These are phyloP conservation scores for Dovyalis caffra DNA, from an alignment of 345 rosid species.

Conservation along the genomic window DNA sequence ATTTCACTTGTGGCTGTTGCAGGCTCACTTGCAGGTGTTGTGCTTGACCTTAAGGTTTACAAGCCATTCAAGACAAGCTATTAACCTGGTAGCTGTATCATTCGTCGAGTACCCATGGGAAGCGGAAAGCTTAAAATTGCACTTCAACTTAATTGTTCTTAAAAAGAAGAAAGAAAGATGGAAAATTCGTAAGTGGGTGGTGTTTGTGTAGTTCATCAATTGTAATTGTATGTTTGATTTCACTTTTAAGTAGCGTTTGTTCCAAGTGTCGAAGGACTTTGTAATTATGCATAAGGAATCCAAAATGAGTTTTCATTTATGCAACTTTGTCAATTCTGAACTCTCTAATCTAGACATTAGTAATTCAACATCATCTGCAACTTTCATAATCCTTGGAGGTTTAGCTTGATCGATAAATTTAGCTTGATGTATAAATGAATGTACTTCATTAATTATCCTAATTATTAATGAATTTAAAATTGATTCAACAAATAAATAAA, in stretches of 20 bases:
- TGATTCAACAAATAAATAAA: no score
- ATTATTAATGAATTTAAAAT: no score
- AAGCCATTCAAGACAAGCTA: constrained; percentile 1
- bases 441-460: no score
- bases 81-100: not conserved
- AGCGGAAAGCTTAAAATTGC: not conserved
- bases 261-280: not conserved
- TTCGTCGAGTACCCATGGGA: not conserved
- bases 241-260: not conserved
- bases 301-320: not conserved
- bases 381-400: not conserved
- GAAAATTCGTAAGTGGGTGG: not conserved
- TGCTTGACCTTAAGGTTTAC: constrained; percentile 4
- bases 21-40: not conserved
- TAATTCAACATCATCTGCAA: not conserved
- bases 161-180: not conserved
- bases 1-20: not conserved
- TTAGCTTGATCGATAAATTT: not conserved
- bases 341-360: not conserved
- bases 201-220: not conserved
- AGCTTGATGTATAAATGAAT: no score
- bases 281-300: not conserved
- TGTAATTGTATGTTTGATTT: not conserved
- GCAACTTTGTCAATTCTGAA: not conserved
- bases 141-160: not conserved